phyloP scores from a whole-genome alignment of 2,329 filamentous ascomycete species.

The Paracamarosporium sp. region DNA sequence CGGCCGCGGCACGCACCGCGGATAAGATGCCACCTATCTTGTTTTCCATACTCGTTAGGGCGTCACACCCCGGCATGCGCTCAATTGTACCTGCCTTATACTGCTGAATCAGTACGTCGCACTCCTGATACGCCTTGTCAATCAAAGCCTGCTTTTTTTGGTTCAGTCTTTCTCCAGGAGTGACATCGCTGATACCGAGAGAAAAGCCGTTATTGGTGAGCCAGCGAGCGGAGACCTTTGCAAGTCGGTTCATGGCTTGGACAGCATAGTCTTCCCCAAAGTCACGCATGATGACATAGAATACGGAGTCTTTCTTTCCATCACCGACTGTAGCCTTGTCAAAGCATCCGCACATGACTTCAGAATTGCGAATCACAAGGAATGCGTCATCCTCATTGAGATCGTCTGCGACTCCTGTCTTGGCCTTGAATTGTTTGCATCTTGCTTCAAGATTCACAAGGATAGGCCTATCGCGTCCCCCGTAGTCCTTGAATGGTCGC shows the following conservation, averaged over 20 bases:
- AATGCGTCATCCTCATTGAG: conserved; percentile 78
- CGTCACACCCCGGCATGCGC: conserved; percentile 86
- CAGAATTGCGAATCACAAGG: conserved; percentile 92
- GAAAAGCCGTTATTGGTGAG: conserved; percentile 93
- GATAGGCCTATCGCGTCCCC: conserved; percentile 56
- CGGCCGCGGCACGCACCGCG: conserved; percentile 88
- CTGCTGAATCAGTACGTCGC: conserved; percentile 80
- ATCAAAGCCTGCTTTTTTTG: conserved; percentile 79
- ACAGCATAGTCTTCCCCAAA: conserved; percentile 90
- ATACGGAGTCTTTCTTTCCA: conserved; percentile 97
- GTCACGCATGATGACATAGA: conserved; percentile 95
- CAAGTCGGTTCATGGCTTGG: conserved; percentile 89
- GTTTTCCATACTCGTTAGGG: conserved; percentile 91
- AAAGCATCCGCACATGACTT: conserved; percentile 97
- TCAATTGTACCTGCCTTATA: conserved; percentile 83
- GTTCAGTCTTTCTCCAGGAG: conserved; percentile 75
- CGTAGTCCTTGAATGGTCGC: conserved; percentile 83
- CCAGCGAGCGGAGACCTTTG: conserved; percentile 87
- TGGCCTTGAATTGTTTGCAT: conserved; percentile 79
- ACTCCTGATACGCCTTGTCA: conserved; percentile 77
- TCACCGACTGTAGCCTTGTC: conserved; percentile 97
- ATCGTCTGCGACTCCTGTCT: conserved; percentile 73
- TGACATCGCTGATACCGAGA: conserved; percentile 94
- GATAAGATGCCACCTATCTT: conserved; percentile 89
- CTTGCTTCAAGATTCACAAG: conserved; percentile 92